Evolutionary conservation across 768 basidiomycete species (phyloP).

Genomic region (Leccinum sublutescens): DNA sequence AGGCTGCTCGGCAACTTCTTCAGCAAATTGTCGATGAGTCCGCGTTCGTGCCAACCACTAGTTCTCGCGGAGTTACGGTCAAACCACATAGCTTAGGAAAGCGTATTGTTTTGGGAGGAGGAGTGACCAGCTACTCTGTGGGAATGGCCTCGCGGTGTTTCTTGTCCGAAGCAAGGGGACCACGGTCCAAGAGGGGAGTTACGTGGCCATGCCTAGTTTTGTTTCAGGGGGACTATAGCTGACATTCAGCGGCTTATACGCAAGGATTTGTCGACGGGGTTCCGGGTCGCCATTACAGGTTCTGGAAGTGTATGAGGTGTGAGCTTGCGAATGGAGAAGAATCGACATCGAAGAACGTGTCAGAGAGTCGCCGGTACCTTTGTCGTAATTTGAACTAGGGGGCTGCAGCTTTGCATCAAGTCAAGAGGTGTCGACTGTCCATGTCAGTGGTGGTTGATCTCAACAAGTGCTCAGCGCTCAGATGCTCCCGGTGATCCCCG

Average conservation of each 20-base stretch:
- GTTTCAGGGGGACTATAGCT: conserved; percentile 2
- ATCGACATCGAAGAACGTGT: conserved; percentile 21
- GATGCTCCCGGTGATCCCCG: too few species aligned
- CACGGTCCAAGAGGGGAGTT: conserved; percentile 42
- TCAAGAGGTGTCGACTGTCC: conserved; percentile 70
- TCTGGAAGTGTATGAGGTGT: conserved; percentile 15
- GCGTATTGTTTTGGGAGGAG: conserved; percentile 37
- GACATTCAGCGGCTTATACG: not conserved
- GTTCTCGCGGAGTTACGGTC: conserved; percentile 51
- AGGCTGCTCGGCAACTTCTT: conserved; percentile 47
- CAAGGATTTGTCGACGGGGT: not conserved
- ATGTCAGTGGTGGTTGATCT: conserved; percentile 38
- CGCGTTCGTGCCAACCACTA: conserved; percentile 55
- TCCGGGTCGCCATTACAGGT: not conserved
- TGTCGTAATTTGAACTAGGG: conserved; percentile 8
- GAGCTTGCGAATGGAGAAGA: conserved; percentile 11
- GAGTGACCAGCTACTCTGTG: conserved; percentile 55
- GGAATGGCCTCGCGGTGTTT: conserved; percentile 54
- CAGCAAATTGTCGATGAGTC: conserved; percentile 43
- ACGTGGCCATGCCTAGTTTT: not conserved
- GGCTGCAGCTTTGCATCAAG: conserved; percentile 43
- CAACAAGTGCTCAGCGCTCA: too few species aligned
- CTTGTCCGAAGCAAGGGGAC: conserved; percentile 50
- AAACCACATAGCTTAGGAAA: conserved; percentile 60
- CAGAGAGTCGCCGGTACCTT: conserved; percentile 52